Base-by-base conservation (phyloP, 1,139 yeast genomes). In the Saccharomycopsis hybrid region DNA sequence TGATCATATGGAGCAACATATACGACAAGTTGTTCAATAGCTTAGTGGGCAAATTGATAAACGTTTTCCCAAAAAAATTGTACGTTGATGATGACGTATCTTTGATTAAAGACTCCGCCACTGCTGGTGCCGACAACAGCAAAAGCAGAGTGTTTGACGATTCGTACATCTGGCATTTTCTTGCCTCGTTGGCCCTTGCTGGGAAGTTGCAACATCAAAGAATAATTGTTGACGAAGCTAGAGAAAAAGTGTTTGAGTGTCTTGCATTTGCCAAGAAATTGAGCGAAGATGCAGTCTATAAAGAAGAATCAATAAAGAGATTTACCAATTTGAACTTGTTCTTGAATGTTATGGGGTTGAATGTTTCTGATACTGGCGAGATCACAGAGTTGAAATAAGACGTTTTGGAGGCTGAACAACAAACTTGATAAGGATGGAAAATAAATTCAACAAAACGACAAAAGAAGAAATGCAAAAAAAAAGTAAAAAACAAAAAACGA, bases 301-400 rank as follows among this genome's bases (percentile, higher is more conserved):
- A 73, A 56, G 74, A 76, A 61, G 77, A 74, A 62, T 77, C 83
- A 59, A 78, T 74, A 54, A 84, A 81, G 66, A 77, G 85, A 61
- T 75, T 85, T 61, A 82, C 80, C 59, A 89, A 90, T 63, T 78
- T 92, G 76, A 92, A 92, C 65, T 72, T 92, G 77, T 90, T 89
- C 71, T 77, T 92, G 69, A 94, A 90, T 59, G 97, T 92, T 48
- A 89, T 92, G 94, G 98, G 98, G 3, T 77, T 92, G 58, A 89
- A 87, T 56, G 96, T 97, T 11, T 88, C 89, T 59, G 74, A 69
- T 55, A 71, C 70, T 46, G 55, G 55, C 32, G 74, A 71, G 55
- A 70, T 71, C 50, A 65, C 68, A 25, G 75, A 70, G 57, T 58
- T 70, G 52, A 69, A 69, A 35, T 51, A 33, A n/a, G n/a, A n/a